These are phyloP conservation scores for Pseudophaeomoniella oleicola DNA, from an alignment of 2,329 filamentous ascomycete genomes.

Conservation along the genomic window DNA sequence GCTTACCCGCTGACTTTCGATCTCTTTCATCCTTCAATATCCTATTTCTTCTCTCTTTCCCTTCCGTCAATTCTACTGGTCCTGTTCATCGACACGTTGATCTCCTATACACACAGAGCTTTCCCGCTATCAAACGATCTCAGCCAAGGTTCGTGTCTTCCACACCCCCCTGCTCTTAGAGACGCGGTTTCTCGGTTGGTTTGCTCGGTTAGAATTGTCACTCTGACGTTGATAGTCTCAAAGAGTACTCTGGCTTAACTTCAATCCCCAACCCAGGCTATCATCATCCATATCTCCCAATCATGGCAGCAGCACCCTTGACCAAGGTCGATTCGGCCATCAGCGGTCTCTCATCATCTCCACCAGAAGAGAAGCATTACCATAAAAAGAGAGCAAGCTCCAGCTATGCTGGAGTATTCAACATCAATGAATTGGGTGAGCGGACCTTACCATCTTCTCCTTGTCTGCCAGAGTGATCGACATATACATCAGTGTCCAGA, in stretches of 20 bases:
- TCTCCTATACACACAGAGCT: background rate
- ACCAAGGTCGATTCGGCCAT: slow-evolving; percentile 87
- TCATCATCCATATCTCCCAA: slow-evolving; percentile 8
- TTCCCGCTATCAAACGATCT: background rate
- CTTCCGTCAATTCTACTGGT: background rate
- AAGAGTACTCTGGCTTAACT: background rate
- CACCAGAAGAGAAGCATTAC: slow-evolving; percentile 45
- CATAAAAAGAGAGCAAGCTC: slow-evolving; percentile 57
- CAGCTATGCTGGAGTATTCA: slow-evolving; percentile 57
- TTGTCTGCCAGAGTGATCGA: too few relatives aligned
- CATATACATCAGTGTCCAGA: too few relatives aligned
- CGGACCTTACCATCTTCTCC: too few relatives aligned
- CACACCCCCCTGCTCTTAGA: background rate
- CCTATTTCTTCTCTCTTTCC: background rate
- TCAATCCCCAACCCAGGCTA: too few relatives aligned
- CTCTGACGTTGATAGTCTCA: background rate
- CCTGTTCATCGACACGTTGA: background rate
- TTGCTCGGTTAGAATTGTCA: background rate
- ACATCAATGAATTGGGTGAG: slow-evolving; percentile 73
- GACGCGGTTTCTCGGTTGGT: background rate
- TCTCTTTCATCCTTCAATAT: background rate
- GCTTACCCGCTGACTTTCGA: background rate
- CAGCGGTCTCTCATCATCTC: slow-evolving; percentile 57
- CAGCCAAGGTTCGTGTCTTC: background rate
- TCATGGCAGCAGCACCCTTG: slow-evolving; percentile 50